phyloP scores from a whole-genome alignment of 345 rosid species.

The Clausena lansium region DNA sequence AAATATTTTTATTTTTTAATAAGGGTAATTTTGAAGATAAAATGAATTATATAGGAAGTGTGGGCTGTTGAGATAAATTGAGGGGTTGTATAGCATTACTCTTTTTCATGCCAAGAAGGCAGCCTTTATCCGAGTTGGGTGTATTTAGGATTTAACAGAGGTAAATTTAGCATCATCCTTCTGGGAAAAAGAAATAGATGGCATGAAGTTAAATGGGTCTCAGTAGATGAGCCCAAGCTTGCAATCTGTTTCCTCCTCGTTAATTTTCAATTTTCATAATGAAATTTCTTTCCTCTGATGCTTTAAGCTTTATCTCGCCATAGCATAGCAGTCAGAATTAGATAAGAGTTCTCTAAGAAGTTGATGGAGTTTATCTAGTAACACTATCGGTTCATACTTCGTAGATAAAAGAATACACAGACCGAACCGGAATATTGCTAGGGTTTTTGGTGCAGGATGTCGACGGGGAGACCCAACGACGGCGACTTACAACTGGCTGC shows the following conservation, averaged over 20 bases:
- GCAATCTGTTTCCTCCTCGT: not conserved
- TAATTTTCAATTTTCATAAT: too few relatives aligned
- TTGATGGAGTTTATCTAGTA: not conserved
- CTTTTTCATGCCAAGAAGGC: too few relatives aligned
- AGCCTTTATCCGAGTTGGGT: accelerated
- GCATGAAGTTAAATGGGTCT: not conserved
- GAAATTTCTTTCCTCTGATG: too few relatives aligned
- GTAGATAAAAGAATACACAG: not conserved
- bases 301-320: too few relatives aligned
- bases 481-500: conserved; percentile 48
- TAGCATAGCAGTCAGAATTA: not conserved
- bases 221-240: not conserved
- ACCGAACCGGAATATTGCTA: conserved; percentile 7
- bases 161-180: too few relatives aligned
- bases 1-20: too few relatives aligned
- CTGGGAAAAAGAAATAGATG: too few relatives aligned
- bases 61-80: too few relatives aligned
- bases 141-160: accelerated
- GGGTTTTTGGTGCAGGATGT: conserved; percentile 50
- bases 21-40: too few relatives aligned
- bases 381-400: not conserved
- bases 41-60: too few relatives aligned
- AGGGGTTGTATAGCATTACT: too few relatives aligned
- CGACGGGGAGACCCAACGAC: conserved; percentile 49
- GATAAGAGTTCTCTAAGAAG: not conserved